Evolutionary conservation across 2,329 filamentous ascomycete species (phyloP).

Genomic region (Fusarium sp.): DNA sequence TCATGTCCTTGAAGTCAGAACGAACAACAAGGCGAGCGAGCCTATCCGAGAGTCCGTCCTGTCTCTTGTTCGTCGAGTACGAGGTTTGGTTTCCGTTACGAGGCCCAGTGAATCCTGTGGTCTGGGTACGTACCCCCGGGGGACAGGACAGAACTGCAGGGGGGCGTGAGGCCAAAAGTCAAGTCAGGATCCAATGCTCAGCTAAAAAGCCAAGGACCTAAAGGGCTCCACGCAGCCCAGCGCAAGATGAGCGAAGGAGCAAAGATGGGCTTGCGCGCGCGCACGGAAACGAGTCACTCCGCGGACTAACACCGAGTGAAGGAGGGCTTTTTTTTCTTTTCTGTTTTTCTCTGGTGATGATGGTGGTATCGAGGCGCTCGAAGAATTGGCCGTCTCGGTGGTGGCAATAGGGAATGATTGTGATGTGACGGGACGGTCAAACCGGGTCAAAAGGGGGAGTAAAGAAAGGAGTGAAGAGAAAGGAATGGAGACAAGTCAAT

Average conservation of each 20-base stretch:
- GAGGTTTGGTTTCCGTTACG: conserved; percentile 16
- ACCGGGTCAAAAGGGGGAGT: neutral
- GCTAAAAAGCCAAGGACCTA: conserved; percentile 35
- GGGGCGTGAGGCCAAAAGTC: conserved; percentile 25
- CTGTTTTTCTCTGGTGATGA: neutral
- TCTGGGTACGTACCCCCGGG: conserved; percentile 23
- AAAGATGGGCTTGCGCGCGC: conserved; percentile 4
- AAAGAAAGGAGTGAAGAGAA: conserved; percentile 24
- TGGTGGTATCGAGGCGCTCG: conserved; percentile 3
- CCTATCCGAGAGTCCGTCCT: neutral
- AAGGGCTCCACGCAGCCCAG: conserved; percentile 28
- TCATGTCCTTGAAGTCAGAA: conserved; percentile 1
- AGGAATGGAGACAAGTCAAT: conserved; percentile 37
- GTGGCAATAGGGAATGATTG: conserved; percentile 8
- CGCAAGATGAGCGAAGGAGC: conserved; percentile 14
- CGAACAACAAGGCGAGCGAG: neutral
- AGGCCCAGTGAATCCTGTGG: conserved; percentile 8
- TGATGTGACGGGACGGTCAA: conserved; percentile 8
- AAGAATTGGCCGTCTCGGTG: neutral
- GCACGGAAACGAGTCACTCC: conserved; percentile 30
- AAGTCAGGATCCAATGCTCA: conserved; percentile 13
- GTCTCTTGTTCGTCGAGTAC: conserved; percentile 19
- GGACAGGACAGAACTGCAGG: neutral
- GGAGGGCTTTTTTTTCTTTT: neutral
- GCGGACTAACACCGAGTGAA: conserved; percentile 4